phyloP scores from a whole-genome alignment of 169 alveolate species.

The Neospora caninum region DNA sequence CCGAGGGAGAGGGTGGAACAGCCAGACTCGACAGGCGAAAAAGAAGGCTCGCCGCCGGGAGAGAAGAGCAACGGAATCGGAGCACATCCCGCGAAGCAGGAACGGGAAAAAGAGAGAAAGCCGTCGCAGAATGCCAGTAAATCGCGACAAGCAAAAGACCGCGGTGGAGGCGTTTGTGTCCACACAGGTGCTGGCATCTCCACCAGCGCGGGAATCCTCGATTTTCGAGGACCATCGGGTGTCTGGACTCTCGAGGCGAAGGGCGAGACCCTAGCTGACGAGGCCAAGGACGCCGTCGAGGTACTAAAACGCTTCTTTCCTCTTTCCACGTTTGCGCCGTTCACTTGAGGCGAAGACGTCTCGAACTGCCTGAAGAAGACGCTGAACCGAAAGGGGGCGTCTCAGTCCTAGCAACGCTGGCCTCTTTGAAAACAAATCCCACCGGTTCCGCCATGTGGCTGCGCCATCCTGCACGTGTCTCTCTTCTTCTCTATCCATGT shows the following conservation, averaged over 20 bases:
- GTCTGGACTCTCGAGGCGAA: slow-evolving; percentile 64
- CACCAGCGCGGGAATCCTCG: slow-evolving; percentile 65
- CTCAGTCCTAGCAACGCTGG: no score
- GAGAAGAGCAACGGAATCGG: no score
- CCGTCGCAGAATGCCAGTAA: not conserved
- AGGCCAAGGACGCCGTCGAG: not conserved
- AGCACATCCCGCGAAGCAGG: not conserved
- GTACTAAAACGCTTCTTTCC: not conserved
- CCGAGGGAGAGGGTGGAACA: no score
- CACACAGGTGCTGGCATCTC: slow-evolving; percentile 63
- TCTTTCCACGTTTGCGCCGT: not conserved
- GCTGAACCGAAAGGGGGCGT: no score
- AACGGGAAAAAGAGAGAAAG: not conserved
- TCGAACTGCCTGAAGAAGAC: not conserved
- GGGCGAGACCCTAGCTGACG: slow-evolving; percentile 10
- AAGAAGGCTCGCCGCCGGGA: no score
- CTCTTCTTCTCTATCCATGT: no score
- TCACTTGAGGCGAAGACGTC: not conserved
- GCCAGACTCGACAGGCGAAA: no score
- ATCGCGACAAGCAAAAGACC: not conserved
- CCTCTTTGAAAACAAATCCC: no score
- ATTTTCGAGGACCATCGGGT: slow-evolving; percentile 69
- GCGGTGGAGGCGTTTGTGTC: slow-evolving; percentile 34
- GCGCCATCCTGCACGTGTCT: not conserved
- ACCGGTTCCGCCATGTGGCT: no score